Conservation (phyloP, 1,284 basidiomycete species). For the Coniferiporia sulphurascens region DNA sequence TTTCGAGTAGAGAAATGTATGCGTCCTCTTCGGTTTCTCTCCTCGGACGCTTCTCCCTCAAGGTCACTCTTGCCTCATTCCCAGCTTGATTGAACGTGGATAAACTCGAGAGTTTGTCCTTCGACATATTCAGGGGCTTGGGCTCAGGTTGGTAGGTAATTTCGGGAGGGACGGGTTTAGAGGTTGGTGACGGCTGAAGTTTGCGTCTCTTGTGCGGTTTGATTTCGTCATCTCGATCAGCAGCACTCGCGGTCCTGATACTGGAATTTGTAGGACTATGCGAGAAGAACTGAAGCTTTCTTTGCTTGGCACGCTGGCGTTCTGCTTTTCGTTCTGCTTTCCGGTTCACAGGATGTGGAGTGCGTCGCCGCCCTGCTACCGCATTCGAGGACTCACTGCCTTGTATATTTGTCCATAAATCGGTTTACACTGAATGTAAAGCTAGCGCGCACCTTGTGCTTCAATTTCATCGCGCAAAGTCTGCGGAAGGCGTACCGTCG, state of each 20-base stretch:
- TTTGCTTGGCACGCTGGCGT: conserved; percentile 10
- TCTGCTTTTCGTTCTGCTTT: conserved; percentile 15
- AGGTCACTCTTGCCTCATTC: not conserved
- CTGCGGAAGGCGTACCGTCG: conserved; percentile 10
- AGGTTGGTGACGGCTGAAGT: not conserved
- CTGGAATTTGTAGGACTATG: not conserved
- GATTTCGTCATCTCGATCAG: not conserved
- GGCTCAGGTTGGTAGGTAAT: not conserved
- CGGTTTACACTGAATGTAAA: too few relatives aligned
- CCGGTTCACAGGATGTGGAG: not conserved
- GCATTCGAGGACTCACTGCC: not conserved
- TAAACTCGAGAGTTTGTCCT: not conserved
- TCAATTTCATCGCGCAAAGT: conserved; percentile 11
- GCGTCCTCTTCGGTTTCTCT: conserved; percentile 15
- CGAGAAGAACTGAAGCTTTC: conserved; percentile 11
- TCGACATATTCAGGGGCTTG: not conserved
- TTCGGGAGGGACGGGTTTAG: not conserved
- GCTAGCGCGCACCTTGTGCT: conserved; percentile 1
- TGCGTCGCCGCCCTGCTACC: not conserved
- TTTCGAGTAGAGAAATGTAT: conserved; percentile 14
- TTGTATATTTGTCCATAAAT: not conserved
- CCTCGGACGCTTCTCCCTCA: not conserved
- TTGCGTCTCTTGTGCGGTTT: not conserved
- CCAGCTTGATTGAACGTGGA: not conserved
- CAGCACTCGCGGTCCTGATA: not conserved